Evolutionary conservation across 345 rosid species (phyloP), one percentile per base, ranked within the genome.

Genomic region (Sisymbrium altissimum): DNA sequence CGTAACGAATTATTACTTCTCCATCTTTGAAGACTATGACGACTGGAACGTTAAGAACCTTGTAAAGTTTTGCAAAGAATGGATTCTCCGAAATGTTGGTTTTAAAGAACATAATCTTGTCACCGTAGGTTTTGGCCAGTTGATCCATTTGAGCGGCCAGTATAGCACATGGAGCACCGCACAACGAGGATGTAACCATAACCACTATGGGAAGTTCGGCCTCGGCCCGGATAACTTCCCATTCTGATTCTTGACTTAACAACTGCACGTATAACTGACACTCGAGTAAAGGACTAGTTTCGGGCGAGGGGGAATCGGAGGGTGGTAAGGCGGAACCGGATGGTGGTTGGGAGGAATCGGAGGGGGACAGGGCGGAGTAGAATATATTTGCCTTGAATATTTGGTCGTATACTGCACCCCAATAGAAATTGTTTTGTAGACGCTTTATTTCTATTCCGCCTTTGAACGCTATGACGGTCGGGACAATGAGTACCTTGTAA

Each of bases 391-490:
- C 7, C 5, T 13, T 7, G 30, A 68, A 43, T n/a, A 63, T 11
- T 29, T 54, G 12, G 63, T 54, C 72, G 55, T 29, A 19, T 29
- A 54, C 6, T 17, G n/a, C 6, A 54, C 54, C 64, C 73, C 73
- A 68, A 9, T 64, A 27, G 36, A 32, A 46, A 64, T 4, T 6
- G 0, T 13, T 7, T 12, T 41, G n/a, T 17, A 29, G 21, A 29
- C 64, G 73, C 0, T 3, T 19, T 30, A 55, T 30, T 44, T 69
- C 65, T 43, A 12, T 33, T 12, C 56, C 33, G 32, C 0, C 41
- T 57, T 44, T 32, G 45, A 69, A 43, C 56, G 43, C 18, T 56
- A 69, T 43, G 44, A 69, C 9, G 55, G 7, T 56, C 3, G 65
- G 73, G 5, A 32, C 55, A 13, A 3, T 30, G n/a, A 9, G 4